Conservation (phyloP, 352 stramenopile species). For the Phytophthora agathidicida region DNA sequence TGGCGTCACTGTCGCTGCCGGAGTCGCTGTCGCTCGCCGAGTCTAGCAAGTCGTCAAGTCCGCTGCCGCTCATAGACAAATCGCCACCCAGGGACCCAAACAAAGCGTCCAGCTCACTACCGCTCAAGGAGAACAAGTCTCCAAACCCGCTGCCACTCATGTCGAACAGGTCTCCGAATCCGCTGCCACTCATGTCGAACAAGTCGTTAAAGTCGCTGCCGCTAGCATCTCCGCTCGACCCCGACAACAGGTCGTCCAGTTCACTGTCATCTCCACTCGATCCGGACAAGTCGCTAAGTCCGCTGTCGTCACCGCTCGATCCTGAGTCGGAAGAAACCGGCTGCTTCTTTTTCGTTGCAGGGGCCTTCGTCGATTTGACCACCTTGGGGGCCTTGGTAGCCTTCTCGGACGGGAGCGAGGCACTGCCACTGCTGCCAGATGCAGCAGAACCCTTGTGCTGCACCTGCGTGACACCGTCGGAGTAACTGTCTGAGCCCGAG, state of each 20-base stretch:
- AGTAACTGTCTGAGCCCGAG: constrained; percentile 1
- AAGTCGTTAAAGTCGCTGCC: not conserved
- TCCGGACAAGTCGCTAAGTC: not conserved
- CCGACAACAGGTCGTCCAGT: not conserved
- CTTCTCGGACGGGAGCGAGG: not conserved
- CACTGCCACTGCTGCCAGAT: constrained; percentile 3
- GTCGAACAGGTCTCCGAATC: not conserved
- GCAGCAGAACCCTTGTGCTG: not conserved
- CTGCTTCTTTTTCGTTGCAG: not conserved
- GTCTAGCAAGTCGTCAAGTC: not conserved
- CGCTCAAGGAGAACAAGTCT: not conserved
- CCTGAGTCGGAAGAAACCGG: not conserved
- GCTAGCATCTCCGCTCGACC: not conserved
- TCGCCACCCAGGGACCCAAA: constrained; percentile 2
- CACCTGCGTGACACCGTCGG: not conserved
- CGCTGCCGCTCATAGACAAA: constrained; percentile 1
- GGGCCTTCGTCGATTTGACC: not conserved
- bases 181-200: not conserved
- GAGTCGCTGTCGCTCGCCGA: constrained; percentile 5
- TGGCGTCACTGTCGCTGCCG: not conserved
- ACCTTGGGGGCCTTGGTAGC: not conserved
- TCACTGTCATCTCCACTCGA: not conserved
- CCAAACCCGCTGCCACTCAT: not conserved
- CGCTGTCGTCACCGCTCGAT: constrained; percentile 5
- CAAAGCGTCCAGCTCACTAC: not conserved